phyloP scores from a whole-genome alignment of 1,284 basidiomycete genomes.

The Athelia psychrophila region DNA sequence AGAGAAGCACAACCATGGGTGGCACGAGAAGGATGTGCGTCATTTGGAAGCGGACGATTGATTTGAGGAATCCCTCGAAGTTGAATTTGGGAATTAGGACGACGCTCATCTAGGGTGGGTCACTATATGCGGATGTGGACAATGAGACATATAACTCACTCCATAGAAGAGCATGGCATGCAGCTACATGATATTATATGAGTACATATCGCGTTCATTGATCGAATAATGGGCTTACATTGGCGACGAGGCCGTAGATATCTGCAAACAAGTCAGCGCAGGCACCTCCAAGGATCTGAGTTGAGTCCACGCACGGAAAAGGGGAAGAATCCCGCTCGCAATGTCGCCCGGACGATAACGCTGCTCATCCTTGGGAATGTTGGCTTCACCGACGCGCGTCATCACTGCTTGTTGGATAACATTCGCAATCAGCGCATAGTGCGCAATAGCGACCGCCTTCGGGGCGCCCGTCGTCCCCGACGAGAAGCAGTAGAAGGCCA shows the following conservation, averaged over 20 bases:
- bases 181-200: constrained; percentile 21
- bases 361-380: neutral
- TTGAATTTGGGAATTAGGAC: constrained; percentile 57
- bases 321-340: constrained; percentile 30
- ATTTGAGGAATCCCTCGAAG: constrained; percentile 47
- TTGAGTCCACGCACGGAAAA: constrained; percentile 26
- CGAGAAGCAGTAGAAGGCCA: constrained; percentile 78
- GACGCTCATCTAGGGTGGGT: constrained; percentile 25
- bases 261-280: constrained; percentile 28
- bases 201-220: no score
- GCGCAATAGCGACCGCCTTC: constrained; percentile 71
- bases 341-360: constrained; percentile 41
- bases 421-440: constrained; percentile 66
- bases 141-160: constrained; percentile 13
- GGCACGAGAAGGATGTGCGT: constrained; percentile 49
- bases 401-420: constrained; percentile 59
- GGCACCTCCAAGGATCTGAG: neutral
- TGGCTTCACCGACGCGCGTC: constrained; percentile 21
- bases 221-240: constrained; percentile 20
- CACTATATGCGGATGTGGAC: neutral
- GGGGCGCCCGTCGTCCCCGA: constrained; percentile 83
- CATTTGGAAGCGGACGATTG: constrained; percentile 49
- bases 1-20: constrained; percentile 51
- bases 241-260: constrained; percentile 50
- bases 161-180: constrained; percentile 41